Evolutionary conservation across 73 alveolate species (phyloP).

Genomic region (Stentor coeruleus): DNA sequence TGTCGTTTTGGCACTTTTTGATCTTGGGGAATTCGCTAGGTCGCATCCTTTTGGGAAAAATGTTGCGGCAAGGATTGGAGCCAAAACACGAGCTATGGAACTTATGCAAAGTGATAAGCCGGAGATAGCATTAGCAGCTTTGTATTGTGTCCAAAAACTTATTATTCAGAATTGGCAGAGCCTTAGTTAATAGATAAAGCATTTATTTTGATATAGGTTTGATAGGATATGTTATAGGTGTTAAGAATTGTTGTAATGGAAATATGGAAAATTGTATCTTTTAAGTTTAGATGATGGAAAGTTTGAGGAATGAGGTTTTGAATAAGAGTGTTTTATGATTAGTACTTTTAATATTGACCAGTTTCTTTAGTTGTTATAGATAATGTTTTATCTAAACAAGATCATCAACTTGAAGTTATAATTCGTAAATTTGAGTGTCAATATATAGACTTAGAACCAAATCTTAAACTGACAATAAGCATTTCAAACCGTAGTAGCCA

Average conservation of each 20-base stretch:
- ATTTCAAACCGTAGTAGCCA: neutral
- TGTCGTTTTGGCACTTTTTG: constrained; percentile 10
- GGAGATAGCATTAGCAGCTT: neutral
- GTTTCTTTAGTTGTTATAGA: too few relatives aligned
- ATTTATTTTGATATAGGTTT: too few relatives aligned
- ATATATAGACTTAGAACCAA: neutral
- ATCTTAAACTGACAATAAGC: neutral
- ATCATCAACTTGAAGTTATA: neutral
- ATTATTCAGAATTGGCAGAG: constrained; percentile 25
- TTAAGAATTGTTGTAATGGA: too few relatives aligned
- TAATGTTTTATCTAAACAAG: neutral
- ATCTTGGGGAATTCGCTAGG: constrained; percentile 24
- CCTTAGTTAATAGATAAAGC: neutral
- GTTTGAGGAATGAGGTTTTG: too few relatives aligned
- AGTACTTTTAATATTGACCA: too few relatives aligned
- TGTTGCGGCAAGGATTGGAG: neutral
- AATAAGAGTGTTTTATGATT: too few relatives aligned
- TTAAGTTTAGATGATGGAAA: too few relatives aligned
- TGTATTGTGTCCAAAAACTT: constrained; percentile 10
- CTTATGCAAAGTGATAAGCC: constrained; percentile 6
- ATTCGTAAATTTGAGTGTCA: neutral
- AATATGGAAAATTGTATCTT: too few relatives aligned
- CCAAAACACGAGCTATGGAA: constrained; percentile 11
- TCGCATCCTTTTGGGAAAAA: constrained; percentile 21
- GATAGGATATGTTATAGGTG: too few relatives aligned